Evolutionary conservation across 441 rosid species (phyloP).

Genomic region (Croton laevigatus): DNA sequence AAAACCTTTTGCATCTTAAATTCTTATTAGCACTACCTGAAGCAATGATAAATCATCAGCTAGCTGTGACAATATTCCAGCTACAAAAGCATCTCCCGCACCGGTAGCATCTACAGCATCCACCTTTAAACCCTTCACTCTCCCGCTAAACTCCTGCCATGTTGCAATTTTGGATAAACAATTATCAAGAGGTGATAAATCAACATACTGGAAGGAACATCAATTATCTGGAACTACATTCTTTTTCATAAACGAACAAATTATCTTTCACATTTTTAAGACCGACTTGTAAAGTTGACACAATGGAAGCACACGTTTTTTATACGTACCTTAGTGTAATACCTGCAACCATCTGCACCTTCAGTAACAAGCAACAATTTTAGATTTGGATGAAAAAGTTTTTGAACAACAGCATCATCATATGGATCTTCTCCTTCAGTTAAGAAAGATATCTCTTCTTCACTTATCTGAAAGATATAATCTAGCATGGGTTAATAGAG

Average conservation of each 20-base stretch:
- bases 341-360: constrained; percentile 85
- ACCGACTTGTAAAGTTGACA: background rate
- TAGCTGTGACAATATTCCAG: constrained; percentile 62
- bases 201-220: background rate
- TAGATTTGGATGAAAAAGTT: constrained; percentile 70
- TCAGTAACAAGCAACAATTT: constrained; percentile 88
- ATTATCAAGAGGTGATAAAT: background rate
- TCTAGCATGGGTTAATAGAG: constrained; percentile 11
- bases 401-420: constrained; percentile 72
- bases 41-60: constrained; percentile 68
- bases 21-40: constrained; percentile 45
- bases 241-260: background rate
- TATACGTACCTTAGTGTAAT: constrained; percentile 78
- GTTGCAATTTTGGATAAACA: background rate
- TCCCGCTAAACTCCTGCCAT: constrained; percentile 69
- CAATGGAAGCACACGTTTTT: background rate
- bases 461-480: constrained; percentile 56
- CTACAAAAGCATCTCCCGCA: constrained; percentile 99
- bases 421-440: constrained; percentile 91
- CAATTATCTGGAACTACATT: background rate
- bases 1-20: background rate
- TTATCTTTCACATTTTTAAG: constrained; percentile 2
- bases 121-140: constrained; percentile 70
- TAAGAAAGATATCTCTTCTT: constrained; percentile 84
- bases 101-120: constrained; percentile 88